Evolutionary conservation across 441 rosid species (phyloP).

Genomic region (Eutrema salsugineum): DNA sequence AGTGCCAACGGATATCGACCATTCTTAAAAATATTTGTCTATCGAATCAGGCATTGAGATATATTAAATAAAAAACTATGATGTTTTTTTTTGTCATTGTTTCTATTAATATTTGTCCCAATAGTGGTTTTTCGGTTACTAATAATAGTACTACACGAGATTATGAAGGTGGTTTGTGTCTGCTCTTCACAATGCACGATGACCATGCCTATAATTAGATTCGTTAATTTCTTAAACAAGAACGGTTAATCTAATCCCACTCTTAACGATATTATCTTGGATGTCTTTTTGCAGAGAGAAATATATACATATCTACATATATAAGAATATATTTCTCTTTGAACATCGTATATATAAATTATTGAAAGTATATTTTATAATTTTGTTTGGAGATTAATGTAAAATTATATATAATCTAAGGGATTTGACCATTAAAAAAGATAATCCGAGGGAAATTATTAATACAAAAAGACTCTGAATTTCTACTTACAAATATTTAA

Average conservation of each 20-base stretch:
- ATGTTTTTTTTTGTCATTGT: background rate
- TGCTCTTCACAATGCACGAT: conserved; percentile 7
- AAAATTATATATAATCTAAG: too few species aligned
- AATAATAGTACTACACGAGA: background rate
- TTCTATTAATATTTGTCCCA: background rate
- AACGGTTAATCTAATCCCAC: background rate
- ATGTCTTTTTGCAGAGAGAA: background rate
- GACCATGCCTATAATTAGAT: conserved; percentile 1
- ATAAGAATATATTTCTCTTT: too few species aligned
- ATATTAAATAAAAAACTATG: background rate
- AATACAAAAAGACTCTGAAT: background rate
- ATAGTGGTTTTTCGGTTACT: background rate
- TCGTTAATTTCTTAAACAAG: conserved; percentile 10
- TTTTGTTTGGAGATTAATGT: background rate
- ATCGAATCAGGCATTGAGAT: background rate
- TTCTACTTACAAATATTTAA: background rate
- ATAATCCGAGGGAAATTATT: background rate
- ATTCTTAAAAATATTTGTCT: background rate
- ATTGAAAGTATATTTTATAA: background rate
- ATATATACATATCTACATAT: background rate
- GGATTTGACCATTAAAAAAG: too few species aligned
- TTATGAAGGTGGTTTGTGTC: conserved; percentile 1
- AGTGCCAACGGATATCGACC: background rate
- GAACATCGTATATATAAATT: too few species aligned
- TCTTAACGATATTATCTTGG: background rate